Conservation (phyloP, 768 basidiomycete species). For the Termitomyces sp. region DNA sequence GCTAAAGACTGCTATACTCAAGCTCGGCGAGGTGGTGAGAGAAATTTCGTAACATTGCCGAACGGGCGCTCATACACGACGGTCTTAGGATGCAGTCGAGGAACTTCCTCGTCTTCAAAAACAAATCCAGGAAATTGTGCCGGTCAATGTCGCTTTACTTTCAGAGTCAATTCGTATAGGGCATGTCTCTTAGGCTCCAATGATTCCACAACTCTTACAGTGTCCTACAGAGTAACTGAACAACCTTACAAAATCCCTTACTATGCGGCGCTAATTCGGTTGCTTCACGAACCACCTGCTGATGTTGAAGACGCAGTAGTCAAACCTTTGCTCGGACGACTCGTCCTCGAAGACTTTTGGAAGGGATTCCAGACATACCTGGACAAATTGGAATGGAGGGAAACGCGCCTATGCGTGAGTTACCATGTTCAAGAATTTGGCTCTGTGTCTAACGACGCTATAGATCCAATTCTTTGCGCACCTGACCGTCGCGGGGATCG, state of each 20-base stretch:
- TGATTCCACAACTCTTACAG: background rate
- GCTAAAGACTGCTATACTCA: slow-evolving; percentile 60
- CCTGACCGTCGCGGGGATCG: slow-evolving; percentile 67
- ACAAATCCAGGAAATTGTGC: slow-evolving; percentile 55
- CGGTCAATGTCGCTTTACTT: slow-evolving; percentile 54
- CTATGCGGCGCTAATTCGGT: slow-evolving; percentile 75
- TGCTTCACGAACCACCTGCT: slow-evolving; percentile 49
- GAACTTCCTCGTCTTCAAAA: slow-evolving; percentile 64
- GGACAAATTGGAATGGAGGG: slow-evolving; percentile 88
- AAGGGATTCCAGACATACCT: slow-evolving; percentile 86
- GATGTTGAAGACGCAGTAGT: slow-evolving; percentile 31
- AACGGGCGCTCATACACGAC: slow-evolving; percentile 4
- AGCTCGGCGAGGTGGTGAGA: slow-evolving; percentile 79
- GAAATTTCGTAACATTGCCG: background rate
- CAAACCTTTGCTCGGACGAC: slow-evolving; percentile 50
- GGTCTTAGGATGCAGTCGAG: slow-evolving; percentile 56
- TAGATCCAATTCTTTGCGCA: slow-evolving; percentile 95
- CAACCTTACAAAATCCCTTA: slow-evolving; percentile 92
- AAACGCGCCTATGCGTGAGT: slow-evolving; percentile 82
- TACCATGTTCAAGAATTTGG: background rate
- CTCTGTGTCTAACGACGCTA: background rate
- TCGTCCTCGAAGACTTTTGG: slow-evolving; percentile 84
- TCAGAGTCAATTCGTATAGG: slow-evolving; percentile 74
- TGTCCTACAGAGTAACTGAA: slow-evolving; percentile 64
- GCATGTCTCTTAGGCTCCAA: slow-evolving; percentile 30